A percentile compares a stretch with the other conserved stretches of the same genome.
These are phyloP conservation scores for Candida boleticola DNA, from an alignment of 805 yeast species.

Conservation along the genomic window DNA sequence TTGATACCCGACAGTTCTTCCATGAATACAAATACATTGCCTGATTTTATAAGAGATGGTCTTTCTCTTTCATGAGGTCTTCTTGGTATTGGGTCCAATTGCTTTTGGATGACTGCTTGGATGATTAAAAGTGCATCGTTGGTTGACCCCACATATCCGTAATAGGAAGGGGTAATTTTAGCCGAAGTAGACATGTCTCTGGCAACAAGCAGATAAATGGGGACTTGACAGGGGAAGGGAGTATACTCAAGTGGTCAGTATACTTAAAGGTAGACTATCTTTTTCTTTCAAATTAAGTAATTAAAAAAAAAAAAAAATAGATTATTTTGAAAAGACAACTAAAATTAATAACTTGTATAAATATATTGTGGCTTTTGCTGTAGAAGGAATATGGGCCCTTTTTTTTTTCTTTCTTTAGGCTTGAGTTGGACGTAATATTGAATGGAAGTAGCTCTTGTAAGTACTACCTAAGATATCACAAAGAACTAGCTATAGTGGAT, in stretches of 20 bases:
- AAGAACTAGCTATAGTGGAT: no score
- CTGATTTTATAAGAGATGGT: conserved; percentile 60
- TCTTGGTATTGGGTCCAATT: conserved; percentile 61
- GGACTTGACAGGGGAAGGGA: conserved; percentile 3
- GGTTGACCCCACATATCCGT: conserved; percentile 77
- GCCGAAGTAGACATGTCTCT: conserved; percentile 5
- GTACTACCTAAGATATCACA: no score
- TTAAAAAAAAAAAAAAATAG: no score
- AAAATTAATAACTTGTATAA: no score
- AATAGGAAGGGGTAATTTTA: conserved; percentile 52
- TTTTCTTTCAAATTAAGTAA: no score
- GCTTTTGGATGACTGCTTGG: conserved; percentile 71
- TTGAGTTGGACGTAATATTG: no score
- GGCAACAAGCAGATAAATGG: no score
- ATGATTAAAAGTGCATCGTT: conserved; percentile 79
- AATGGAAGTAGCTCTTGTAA: no score
- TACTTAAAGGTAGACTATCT: background rate
- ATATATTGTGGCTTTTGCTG: no score
- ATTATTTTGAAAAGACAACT: no score
- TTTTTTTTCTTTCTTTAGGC: no score
- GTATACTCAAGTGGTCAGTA: background rate
- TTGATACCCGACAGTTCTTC: conserved; percentile 82
- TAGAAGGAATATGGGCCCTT: no score
- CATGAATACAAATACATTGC: conserved; percentile 79
- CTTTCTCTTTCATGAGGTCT: conserved; percentile 85